Evolutionary conservation across 768 basidiomycete species (phyloP), one percentile per base, ranked within the genome.

Genomic region (Royoungia palumana): DNA sequence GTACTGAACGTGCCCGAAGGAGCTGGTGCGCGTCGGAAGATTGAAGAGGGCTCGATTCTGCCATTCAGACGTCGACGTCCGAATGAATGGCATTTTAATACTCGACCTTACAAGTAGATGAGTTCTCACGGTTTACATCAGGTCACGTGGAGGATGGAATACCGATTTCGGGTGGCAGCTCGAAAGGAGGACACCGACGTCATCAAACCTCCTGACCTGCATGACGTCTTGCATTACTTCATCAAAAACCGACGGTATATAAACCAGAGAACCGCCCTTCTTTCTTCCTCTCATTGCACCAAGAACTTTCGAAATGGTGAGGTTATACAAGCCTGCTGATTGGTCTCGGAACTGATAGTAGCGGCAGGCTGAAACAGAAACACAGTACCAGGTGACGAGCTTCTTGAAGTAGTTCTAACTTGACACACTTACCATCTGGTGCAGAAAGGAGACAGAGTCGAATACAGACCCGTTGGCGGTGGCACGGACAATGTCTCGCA

Each of bases 391-490:
- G 63, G 66, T 70, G 34, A 46, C 3, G 2, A 0, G 5, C 14
- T 14, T 32, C 5, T 16, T 14, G 16, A 16, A 6, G 19, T n/a
- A 6, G 22, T 0, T 4, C 7, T 7, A 10, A n/a, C 7, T 6
- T 1, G 12, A 28, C 2, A 8, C 14, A 10, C 47, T 61, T n/a
- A 61, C 27, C 11, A 34, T 16, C 12, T 10, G n/a, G 27, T 2
- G 3, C 22, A 69, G 70, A 54, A 63, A 50, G 73, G 73, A 44
- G 72, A 76, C 51, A 69, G 59, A 49, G 70, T 76, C 54, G 73
- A 74, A 54, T 76, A 75, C 49, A 66, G 71, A 43, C 71, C 71
- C 35, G 68, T 75, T 27, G 75, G 75, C 10, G 74, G 72, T 19
- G 55, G 42, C 8, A 19, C 47, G 6, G 72, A 75, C 52, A 72